Evolutionary conservation across 2,329 filamentous ascomycete species (phyloP).

Genomic region (Aspergillus texensis): DNA sequence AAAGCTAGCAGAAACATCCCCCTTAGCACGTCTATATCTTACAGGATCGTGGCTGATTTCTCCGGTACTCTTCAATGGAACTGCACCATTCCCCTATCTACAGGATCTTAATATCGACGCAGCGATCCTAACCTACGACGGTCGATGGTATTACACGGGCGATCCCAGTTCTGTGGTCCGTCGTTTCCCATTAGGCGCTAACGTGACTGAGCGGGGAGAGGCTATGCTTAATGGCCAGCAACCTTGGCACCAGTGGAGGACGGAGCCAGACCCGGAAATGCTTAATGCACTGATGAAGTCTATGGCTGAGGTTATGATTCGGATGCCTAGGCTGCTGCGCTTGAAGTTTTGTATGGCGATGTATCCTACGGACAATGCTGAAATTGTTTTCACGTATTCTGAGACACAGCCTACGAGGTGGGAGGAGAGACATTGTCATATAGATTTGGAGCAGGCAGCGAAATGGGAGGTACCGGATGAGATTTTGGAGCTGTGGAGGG

Average conservation of each 20-base stretch:
- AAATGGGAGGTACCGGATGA: neutral
- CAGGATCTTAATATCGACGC: neutral
- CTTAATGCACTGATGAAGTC: slow-evolving; percentile 1
- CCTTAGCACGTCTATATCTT: neutral
- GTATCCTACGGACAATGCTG: neutral
- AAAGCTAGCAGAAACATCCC: neutral
- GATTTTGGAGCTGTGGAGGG: neutral
- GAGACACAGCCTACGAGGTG: neutral
- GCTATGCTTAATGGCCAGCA: neutral
- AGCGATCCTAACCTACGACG: slow-evolving; percentile 1
- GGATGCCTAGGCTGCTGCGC: neutral
- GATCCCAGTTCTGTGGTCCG: neutral
- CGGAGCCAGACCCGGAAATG: neutral
- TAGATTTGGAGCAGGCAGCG: neutral
- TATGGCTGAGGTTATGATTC: neutral
- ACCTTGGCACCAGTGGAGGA: slow-evolving; percentile 3
- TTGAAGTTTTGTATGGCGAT: neutral
- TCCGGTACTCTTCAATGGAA: neutral
- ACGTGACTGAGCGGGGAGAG: neutral
- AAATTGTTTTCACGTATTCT: neutral
- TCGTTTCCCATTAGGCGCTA: neutral
- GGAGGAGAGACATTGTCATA: neutral
- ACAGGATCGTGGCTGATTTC: neutral
- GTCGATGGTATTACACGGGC: slow-evolving; percentile 7
- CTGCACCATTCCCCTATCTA: neutral